A percentile compares a stretch with the other conserved stretches of the same genome.
Evolutionary conservation across 2,329 filamentous ascomycete genomes (phyloP).

Genomic region (Hypoxylon sp.): DNA sequence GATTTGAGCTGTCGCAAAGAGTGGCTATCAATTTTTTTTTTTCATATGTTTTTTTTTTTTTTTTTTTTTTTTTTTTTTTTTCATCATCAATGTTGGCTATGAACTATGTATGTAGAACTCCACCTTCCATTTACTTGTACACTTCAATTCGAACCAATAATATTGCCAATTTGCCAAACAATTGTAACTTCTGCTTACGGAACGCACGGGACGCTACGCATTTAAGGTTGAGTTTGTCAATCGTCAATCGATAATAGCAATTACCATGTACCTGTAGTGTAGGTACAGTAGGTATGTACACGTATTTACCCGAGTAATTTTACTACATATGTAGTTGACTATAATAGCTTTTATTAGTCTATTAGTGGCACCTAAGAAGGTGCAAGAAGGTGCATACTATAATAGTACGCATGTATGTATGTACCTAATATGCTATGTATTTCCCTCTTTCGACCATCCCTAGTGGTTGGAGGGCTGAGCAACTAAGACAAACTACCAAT

Average conservation of each 20-base stretch:
- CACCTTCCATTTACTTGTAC: neutral
- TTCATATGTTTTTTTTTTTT: too few relatives aligned
- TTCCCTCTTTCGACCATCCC: conserved; percentile 9
- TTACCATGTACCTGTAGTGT: neutral
- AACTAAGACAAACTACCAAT: conserved; percentile 9
- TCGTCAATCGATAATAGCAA: neutral
- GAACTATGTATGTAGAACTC: neutral
- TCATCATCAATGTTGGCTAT: too few relatives aligned
- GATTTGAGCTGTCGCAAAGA: too few relatives aligned
- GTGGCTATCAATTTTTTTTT: too few relatives aligned
- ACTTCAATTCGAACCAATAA: neutral
- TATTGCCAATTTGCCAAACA: neutral
- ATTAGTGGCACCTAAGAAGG: conserved; percentile 4
- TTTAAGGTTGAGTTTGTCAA: conserved; percentile 7
- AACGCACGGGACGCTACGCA: conserved; percentile 12
- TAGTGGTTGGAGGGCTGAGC: conserved; percentile 8
- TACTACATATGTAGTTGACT: too few relatives aligned
- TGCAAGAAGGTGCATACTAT: neutral
- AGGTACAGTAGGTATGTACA: too few relatives aligned
- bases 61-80: too few relatives aligned
- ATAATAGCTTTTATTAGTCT: conserved; percentile 20
- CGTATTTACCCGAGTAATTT: conserved; percentile 1
- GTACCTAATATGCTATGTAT: too few relatives aligned
- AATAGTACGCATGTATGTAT: too few relatives aligned
- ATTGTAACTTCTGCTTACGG: conserved; percentile 2